Percentiles rank a stretch among this genome's conserved stretches.
These are phyloP conservation scores for Fusarium oxysporum DNA, from an alignment of 2,329 filamentous ascomycete species.

Conservation along the genomic window DNA sequence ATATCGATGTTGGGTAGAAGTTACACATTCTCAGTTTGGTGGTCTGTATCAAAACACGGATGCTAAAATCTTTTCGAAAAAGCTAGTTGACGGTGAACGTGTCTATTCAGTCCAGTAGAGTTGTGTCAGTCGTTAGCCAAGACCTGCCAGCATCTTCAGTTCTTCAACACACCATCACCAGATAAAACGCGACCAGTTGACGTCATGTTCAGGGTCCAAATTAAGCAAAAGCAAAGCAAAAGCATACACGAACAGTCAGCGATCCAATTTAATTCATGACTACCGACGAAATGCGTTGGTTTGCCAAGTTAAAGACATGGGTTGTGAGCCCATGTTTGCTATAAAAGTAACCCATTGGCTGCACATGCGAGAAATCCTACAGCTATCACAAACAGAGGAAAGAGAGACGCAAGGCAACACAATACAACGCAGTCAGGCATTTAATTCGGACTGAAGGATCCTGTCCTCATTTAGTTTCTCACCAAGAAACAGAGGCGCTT, in stretches of 20 bases:
- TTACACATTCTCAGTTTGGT: not conserved
- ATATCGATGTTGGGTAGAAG: not conserved
- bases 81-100: not conserved
- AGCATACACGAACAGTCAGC: slow-evolving; percentile 3
- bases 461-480: slow-evolving; percentile 17
- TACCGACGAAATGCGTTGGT: not conserved
- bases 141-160: not conserved
- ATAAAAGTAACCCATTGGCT: slow-evolving; percentile 9
- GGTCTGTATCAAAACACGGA: not conserved
- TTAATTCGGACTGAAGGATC: slow-evolving; percentile 15
- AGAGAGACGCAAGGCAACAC: slow-evolving; percentile 9
- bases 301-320: slow-evolving; percentile 21
- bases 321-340: slow-evolving; percentile 17
- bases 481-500: slow-evolving; percentile 29
- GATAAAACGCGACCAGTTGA: slow-evolving; percentile 15
- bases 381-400: slow-evolving; percentile 7
- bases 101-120: not conserved
- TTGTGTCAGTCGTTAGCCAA: not conserved
- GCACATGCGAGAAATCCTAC: slow-evolving; percentile 3
- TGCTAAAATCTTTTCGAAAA: not conserved
- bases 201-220: slow-evolving; percentile 27
- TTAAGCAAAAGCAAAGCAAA: not conserved
- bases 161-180: not conserved
- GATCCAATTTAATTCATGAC: not conserved
- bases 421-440: slow-evolving; percentile 13